Evolutionary conservation across 2,329 filamentous ascomycete genomes (phyloP), one percentile per base, ranked within the genome.

Genomic region (Xylaria sp.): DNA sequence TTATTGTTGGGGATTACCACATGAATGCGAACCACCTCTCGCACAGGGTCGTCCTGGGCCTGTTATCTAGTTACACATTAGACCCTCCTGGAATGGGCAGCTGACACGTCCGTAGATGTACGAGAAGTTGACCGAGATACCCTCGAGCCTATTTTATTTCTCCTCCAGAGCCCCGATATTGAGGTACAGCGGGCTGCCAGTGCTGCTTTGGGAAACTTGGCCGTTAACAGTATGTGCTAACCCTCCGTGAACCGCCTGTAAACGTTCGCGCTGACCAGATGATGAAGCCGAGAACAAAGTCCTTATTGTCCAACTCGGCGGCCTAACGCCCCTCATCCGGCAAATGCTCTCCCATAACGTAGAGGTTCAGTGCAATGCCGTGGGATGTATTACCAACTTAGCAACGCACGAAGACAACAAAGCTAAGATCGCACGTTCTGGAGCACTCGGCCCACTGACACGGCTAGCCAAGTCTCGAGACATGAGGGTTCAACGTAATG

Each of bases 401-500:
- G 96, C 96, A 63, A 99, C 96, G 2, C 96, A 99, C 78, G 96
- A 99, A 83, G 96, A 98, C 75, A 99, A 99, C 84, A 99, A 99
- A 84, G 94, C 96, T 67, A 98, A 97, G 84, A 99, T 99, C 80
- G 96, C 96, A 74, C 90, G 93, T 70, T 99, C 96, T 3, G 96
- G 96, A 67, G 96, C 96, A 63, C 86, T 99, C 65, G 93, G 92
- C 8, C 96, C 96, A 9, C 84, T 99, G 74, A 99, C 96, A 54
- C 89, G 93, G 71, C 84, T 99, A 66, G 96, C 96, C 70, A 98
- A 97, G 82, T 98, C 96, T 25, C 95, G 97, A 81, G 96, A 99
- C 77, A 98, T 98, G 96, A 90, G 96, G 65, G 96, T 99, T 57
- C 96, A 99, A 83, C 89, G 96, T 73, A 99, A 99, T 81, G 96